Conservation (phyloP, 768 basidiomycete species). For the Boletellus sp. region DNA sequence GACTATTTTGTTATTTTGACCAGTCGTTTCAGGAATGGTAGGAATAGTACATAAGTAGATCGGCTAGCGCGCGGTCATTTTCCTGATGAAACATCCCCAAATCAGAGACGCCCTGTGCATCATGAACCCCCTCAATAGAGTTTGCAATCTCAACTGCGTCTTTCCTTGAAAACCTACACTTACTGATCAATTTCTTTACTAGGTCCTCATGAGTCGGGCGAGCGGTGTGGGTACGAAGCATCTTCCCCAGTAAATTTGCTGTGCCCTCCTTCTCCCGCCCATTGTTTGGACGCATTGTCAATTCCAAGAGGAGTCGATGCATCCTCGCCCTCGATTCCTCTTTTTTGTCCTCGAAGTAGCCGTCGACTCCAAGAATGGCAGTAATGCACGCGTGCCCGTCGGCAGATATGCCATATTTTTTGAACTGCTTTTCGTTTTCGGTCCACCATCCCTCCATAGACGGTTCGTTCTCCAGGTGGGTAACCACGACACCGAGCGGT, state of each 20-base stretch:
- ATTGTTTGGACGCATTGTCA: not conserved
- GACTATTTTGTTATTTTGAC: too few relatives aligned
- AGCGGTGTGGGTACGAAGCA: constrained; percentile 13
- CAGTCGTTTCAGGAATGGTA: too few relatives aligned
- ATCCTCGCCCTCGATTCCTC: constrained; percentile 29
- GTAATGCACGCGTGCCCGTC: constrained; percentile 41
- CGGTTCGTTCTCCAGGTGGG: constrained; percentile 35
- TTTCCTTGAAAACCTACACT: constrained; percentile 17
- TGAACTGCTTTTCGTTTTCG: constrained; percentile 31
- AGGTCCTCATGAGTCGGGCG: constrained; percentile 9
- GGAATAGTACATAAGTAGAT: not conserved
- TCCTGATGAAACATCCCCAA: not conserved
- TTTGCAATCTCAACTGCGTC: constrained; percentile 18
- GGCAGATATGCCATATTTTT: constrained; percentile 24
- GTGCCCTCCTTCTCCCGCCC: constrained; percentile 19
- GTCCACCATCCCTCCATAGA: constrained; percentile 40
- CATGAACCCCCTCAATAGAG: constrained; percentile 13
- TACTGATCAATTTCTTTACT: constrained; percentile 7
- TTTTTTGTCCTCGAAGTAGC: constrained; percentile 26
- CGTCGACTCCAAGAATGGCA: constrained; percentile 24
- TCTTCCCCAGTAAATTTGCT: constrained; percentile 14
- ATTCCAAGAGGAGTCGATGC: constrained; percentile 12
- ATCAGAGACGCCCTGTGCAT: not conserved
- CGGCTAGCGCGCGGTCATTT: not conserved
- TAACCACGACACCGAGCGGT: constrained; percentile 38